Base-by-base conservation (phyloP, 345 rosid species). In the Syzygium grande region DNA sequence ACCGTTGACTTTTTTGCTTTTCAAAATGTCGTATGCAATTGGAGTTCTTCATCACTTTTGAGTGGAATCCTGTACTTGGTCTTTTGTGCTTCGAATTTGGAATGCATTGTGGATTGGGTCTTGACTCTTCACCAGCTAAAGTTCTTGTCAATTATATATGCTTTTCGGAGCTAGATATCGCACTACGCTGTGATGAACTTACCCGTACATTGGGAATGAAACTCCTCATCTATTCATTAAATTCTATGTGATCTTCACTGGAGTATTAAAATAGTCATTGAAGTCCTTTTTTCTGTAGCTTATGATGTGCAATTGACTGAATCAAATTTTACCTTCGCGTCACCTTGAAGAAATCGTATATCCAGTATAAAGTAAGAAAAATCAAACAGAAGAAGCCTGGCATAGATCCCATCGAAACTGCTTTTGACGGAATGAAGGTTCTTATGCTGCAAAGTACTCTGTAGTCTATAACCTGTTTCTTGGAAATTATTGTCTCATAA, bases 381-480 rank as follows among this genome's bases (percentile, higher is more conserved):
- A 92, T 94, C 90, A 95, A 88, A 89, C 90, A 88, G 53, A 92
- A 93, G 91, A 95, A 88, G 95, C 96, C 98, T 88, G 98, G 98
- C 84, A 84, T 96, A 61, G 99, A 97, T 91, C 99, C 98, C 56
- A 95, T 97, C 61, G 94, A 84, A 90, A 93, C 93, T 89, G 98
- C 98, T 89, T 97, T 97, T 89, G 99, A 97, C 15, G 91, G 90
- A 89, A 97, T 97, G 99, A 97, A 96, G 96, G 97, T 95, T 88
- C 65, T 55, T 85, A n/a, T 87, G 52, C 41, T 78, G 46, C 89
- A 86, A 25, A 84, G 87, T 21, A 23, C 4, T 52, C 63, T 34
- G 4, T 49, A 83, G 52, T 25, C 16, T 86, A 52, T 56, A 61
- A 46, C 56, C 51, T 56, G 17, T 84, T 34, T 80, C 56, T 55